Evolutionary conservation across 441 rosid genomes (phyloP).

Genomic region (Raphanus hybrid): DNA sequence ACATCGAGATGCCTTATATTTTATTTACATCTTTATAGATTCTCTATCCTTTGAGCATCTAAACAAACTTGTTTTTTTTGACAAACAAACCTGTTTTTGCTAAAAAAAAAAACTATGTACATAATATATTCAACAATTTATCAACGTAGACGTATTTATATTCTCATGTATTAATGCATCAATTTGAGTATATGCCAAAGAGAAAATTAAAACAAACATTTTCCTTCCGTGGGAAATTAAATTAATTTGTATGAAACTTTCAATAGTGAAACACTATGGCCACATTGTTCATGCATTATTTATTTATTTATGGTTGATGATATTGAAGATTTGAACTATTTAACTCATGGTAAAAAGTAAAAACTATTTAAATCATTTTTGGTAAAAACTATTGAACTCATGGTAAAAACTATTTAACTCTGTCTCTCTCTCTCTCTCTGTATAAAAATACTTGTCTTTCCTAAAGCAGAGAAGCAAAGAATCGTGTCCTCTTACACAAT

Average conservation of each 20-base stretch:
- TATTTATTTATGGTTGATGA: neutral
- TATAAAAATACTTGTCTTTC: conserved; percentile 41
- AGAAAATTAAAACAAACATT: neutral
- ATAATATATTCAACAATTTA: neutral
- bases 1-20: conserved; percentile 38
- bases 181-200: conserved; percentile 40
- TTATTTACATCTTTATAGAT: conserved; percentile 38
- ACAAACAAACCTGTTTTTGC: neutral
- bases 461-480: conserved; percentile 71
- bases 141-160: conserved; percentile 5
- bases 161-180: conserved; percentile 30
- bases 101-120: neutral
- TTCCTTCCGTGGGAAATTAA: neutral
- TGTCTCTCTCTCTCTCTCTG: conserved; percentile 26
- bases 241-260: neutral
- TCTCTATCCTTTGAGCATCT: conserved; percentile 28
- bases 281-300: conserved; percentile 14
- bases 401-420: conserved; percentile 31
- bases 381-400: conserved; percentile 26
- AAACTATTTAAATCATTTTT: neutral
- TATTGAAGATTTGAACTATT: too few species aligned
- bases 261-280: neutral
- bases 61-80: neutral
- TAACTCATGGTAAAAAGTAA: neutral
- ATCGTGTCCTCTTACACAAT: conserved; percentile 56